A percentile compares a stretch with the other conserved stretches of the same genome.
Evolutionary conservation across 805 yeast species (phyloP).

Genomic region (Cyberlindnera misumaiensis): DNA sequence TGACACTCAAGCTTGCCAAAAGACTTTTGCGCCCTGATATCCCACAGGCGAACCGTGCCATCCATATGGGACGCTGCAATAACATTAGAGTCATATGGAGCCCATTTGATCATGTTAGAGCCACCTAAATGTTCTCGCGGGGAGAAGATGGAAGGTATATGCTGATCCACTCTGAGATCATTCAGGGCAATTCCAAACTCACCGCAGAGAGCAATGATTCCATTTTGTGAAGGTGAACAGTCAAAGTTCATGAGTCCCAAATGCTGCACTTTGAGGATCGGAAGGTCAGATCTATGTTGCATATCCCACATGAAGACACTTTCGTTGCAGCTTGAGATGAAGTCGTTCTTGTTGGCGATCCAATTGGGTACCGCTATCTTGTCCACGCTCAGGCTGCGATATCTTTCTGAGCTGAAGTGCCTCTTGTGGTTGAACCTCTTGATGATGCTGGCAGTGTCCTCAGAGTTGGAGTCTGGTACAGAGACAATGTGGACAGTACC

Average conservation of each 20-base stretch:
- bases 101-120: constrained; percentile 54
- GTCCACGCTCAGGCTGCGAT: constrained; percentile 12
- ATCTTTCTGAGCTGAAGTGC: constrained; percentile 36
- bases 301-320: constrained; percentile 74
- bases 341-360: constrained; percentile 21
- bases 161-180: constrained; percentile 47
- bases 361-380: constrained; percentile 15
- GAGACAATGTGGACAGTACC: constrained; percentile 71
- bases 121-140: constrained; percentile 30
- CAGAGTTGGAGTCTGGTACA: constrained; percentile 47
- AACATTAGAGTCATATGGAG: constrained; percentile 48
- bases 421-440: constrained; percentile 75
- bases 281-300: constrained; percentile 48
- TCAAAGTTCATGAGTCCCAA: constrained; percentile 48
- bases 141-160: constrained; percentile 32
- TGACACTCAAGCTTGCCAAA: constrained; percentile 51
- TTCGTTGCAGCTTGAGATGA: constrained; percentile 61
- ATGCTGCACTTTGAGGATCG: constrained; percentile 46
- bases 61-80: constrained; percentile 60
- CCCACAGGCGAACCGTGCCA: constrained; percentile 64
- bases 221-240: constrained; percentile 37
- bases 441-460: constrained; percentile 61
- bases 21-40: constrained; percentile 53
- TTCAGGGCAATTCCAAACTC: constrained; percentile 67
- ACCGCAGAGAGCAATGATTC: constrained; percentile 59